Conservation (phyloP, 495 filamentous ascomycete genomes). For the Penicillium flavigenum region DNA sequence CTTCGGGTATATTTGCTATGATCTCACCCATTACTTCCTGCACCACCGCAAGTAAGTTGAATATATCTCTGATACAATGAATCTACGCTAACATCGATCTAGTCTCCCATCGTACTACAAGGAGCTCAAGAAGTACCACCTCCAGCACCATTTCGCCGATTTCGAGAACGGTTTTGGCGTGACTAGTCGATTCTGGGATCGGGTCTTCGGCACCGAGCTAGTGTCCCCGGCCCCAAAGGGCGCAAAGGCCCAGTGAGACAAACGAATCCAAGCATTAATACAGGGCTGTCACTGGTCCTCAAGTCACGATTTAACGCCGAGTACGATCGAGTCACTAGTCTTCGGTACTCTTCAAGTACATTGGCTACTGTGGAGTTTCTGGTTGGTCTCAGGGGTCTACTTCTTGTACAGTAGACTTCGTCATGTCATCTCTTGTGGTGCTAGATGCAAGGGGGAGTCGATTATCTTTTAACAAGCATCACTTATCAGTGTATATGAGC, state of each 20-base stretch:
- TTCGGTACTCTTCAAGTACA: slow-evolving; percentile 7
- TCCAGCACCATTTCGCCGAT: slow-evolving; percentile 95
- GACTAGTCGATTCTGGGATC: slow-evolving; percentile 97
- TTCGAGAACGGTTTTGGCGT: slow-evolving; percentile 98
- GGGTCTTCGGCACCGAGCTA: slow-evolving; percentile 85
- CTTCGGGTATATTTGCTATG: slow-evolving; percentile 95
- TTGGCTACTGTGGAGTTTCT: slow-evolving; percentile 22
- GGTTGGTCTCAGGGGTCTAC: slow-evolving; percentile 15
- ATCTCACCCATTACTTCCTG: slow-evolving; percentile 98
- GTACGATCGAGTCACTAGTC: slow-evolving; percentile 4
- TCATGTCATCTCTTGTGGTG: slow-evolving; percentile 1
- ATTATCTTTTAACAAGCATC: slow-evolving; percentile 13
- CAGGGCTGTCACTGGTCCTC: slow-evolving; percentile 2
- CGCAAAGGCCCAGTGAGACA: slow-evolving; percentile 56
- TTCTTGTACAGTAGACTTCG: slow-evolving; percentile 25
- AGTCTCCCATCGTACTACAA: slow-evolving; percentile 84
- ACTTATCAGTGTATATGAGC: slow-evolving; percentile 35
- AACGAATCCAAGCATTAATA: slow-evolving; percentile 1
- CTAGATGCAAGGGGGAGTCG: not conserved
- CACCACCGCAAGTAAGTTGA: slow-evolving; percentile 81
- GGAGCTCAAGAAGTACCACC: slow-evolving; percentile 91
- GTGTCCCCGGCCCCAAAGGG: slow-evolving; percentile 42
- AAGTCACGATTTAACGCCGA: slow-evolving; percentile 31
- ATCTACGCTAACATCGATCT: slow-evolving; percentile 14
- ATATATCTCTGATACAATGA: not conserved